Evolutionary conservation across 2,329 filamentous ascomycete genomes (phyloP).

Genomic region (Talaromyces sp.): DNA sequence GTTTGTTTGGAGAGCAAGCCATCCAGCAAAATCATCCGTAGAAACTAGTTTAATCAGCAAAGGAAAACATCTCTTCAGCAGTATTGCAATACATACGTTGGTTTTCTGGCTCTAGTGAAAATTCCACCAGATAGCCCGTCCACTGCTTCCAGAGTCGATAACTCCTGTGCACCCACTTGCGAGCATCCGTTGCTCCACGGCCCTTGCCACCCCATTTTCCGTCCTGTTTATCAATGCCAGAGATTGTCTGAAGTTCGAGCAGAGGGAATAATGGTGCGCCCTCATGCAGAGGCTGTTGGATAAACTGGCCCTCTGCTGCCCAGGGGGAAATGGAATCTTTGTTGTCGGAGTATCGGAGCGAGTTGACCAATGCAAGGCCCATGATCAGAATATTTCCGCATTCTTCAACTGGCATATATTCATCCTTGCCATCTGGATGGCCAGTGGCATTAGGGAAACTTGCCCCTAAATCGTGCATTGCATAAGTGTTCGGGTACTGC

Average conservation of each 20-base stretch:
- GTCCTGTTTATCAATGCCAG: conserved; percentile 56
- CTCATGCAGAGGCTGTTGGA: conserved; percentile 19
- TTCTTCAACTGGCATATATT: conserved; percentile 56
- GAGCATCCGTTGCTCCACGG: conserved; percentile 53
- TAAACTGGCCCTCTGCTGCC: conserved; percentile 39
- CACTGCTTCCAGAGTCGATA: conserved; percentile 72
- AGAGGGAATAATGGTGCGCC: conserved; percentile 43
- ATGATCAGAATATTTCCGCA: conserved; percentile 74
- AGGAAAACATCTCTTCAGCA: neutral
- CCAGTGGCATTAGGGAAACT: conserved; percentile 53
- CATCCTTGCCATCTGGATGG: conserved; percentile 49
- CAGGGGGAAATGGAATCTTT: conserved; percentile 55
- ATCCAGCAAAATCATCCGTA: conserved; percentile 80
- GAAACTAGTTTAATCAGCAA: conserved; percentile 47
- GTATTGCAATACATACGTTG: conserved; percentile 48
- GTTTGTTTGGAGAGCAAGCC: conserved; percentile 73
- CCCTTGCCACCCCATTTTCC: conserved; percentile 53
- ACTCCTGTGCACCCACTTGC: conserved; percentile 62
- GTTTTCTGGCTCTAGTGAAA: conserved; percentile 66
- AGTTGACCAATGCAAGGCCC: conserved; percentile 72
- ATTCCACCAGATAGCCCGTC: conserved; percentile 73
- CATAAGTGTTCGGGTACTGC: conserved; percentile 68
- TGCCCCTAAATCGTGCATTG: conserved; percentile 50
- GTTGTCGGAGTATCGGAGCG: conserved; percentile 58
- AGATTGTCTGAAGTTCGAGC: conserved; percentile 41